These are phyloP conservation scores for Gymnopilus junonius DNA, from an alignment of 768 basidiomycete genomes.

Conservation along the genomic window DNA sequence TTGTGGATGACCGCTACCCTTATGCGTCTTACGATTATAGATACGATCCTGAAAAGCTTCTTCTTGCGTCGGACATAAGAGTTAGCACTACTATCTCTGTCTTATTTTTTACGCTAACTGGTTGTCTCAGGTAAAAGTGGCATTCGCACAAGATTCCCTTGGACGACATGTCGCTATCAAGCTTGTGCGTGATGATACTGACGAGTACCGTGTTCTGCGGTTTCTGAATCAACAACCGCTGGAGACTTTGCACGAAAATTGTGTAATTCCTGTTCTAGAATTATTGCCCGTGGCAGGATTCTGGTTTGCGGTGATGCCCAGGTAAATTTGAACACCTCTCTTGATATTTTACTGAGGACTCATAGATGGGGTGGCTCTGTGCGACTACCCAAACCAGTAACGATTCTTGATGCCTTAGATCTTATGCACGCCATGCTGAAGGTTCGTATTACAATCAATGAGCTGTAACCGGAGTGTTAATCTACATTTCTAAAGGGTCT, in stretches of 20 bases:
- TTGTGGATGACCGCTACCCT: background rate
- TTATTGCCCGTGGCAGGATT: slow-evolving; percentile 23
- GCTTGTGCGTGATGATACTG: slow-evolving; percentile 16
- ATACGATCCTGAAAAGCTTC: background rate
- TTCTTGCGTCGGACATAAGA: background rate
- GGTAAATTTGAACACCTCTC: slow-evolving; percentile 12
- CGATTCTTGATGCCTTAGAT: slow-evolving; percentile 7
- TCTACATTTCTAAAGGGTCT: slow-evolving; percentile 11
- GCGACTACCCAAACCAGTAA: background rate
- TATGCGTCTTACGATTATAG: background rate
- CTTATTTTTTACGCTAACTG: background rate
- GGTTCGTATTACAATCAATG: background rate
- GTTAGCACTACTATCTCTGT: too few species aligned
- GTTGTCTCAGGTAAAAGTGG: background rate
- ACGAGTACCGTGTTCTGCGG: slow-evolving; percentile 24
- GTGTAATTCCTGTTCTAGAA: slow-evolving; percentile 28
- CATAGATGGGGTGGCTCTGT: slow-evolving; percentile 16
- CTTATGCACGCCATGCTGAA: slow-evolving; percentile 23
- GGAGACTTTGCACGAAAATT: background rate
- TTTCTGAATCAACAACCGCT: slow-evolving; percentile 17
- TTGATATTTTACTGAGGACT: background rate
- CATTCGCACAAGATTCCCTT: slow-evolving; percentile 26
- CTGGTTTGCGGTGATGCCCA: slow-evolving; percentile 34
- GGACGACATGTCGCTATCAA: slow-evolving; percentile 30
- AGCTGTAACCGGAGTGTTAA: background rate